Evolutionary conservation across 371 early-diverging fungal species (phyloP).

Genomic region (Mucor plumbeus): DNA sequence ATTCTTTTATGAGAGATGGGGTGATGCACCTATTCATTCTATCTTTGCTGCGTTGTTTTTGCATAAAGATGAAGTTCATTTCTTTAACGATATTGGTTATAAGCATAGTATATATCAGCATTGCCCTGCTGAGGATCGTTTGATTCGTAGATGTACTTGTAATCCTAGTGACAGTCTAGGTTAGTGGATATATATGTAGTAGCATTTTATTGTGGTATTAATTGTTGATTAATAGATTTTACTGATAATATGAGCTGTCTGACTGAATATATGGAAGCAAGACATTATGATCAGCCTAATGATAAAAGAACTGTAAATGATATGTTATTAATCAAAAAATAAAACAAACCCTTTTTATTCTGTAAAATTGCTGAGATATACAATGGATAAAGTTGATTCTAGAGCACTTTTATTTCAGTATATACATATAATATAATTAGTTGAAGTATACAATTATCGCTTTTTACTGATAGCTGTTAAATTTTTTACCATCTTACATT

Average conservation of each 20-base stretch:
- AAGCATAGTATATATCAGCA: conserved; percentile 68
- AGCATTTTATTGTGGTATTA: background rate
- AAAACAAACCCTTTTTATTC: background rate
- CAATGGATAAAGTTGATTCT: background rate
- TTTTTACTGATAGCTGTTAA: background rate
- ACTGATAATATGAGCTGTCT: conserved; percentile 48
- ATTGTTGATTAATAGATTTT: conserved; percentile 32
- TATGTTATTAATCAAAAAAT: conserved; percentile 16
- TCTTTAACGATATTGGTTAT: conserved; percentile 89
- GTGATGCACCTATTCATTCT: conserved; percentile 96
- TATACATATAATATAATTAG: background rate
- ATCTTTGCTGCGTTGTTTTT: conserved; percentile 76
- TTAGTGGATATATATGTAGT: conserved; percentile 7
- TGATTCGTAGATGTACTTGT: conserved; percentile 36
- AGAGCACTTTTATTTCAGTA: background rate
- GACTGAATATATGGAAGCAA: conserved; percentile 39
- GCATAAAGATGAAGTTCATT: conserved; percentile 77
- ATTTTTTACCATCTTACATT: background rate
- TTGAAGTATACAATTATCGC: background rate
- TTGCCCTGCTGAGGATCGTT: conserved; percentile 64
- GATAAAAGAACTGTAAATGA: conserved; percentile 37
- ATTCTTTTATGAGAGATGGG: conserved; percentile 95
- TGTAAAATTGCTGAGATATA: background rate
- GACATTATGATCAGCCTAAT: conserved; percentile 8
- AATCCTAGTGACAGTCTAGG: conserved; percentile 35